Base-by-base conservation (phyloP, 768 basidiomycete species). In the Kwoniella pini region DNA sequence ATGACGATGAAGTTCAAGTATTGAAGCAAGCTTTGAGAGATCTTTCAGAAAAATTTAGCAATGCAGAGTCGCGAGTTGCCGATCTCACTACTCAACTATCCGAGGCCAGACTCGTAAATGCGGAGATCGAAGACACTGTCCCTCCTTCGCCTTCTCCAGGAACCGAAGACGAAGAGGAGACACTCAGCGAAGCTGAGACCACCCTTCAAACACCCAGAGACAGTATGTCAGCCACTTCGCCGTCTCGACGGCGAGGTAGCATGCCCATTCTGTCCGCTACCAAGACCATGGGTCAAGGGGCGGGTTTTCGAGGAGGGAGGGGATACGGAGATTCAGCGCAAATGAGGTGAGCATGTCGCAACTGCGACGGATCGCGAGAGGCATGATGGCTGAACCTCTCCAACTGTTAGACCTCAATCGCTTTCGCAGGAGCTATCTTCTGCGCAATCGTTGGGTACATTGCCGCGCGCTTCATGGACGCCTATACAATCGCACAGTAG, bases 41-140 rank as follows among this genome's bases (percentile, higher is more conserved):
- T n/a, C 49, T 67, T 5, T 64, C 68, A 19, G 54, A 44, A 17
- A 43, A 54, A 43, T 97, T 94, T 74, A 86, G 87, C 28, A 89
- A 95, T 61, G 90, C 94, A 17, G 83, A 97, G 28, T 85, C 85
- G 49, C 90, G 95, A 78, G 95, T 99, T 60, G 88, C 89, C n/a
- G 91, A 94, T 69, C 84, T 99, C 39, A 87, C 88, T 17, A 84
- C 86, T n/a, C 91, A 96, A 77, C 86, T 95, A 30, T 86, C 93
- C 71, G 94, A 95, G 74, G 84, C 86, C 7, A 91, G 88, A 69
- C 84, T 92, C 2, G 63, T 67, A 17, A 54, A 46, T 45, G 54
- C 63, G 0, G 72, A 74, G 51, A 33, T 63, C 21, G 56, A 67
- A 40, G 67, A 69, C 64, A 38, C 56, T 4, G 43, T 62, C 12